Percentiles rank a stretch among this genome's conserved stretches.
phyloP scores from a whole-genome alignment of 2,329 filamentous ascomycete species.

The Aspergillus jensenii region DNA sequence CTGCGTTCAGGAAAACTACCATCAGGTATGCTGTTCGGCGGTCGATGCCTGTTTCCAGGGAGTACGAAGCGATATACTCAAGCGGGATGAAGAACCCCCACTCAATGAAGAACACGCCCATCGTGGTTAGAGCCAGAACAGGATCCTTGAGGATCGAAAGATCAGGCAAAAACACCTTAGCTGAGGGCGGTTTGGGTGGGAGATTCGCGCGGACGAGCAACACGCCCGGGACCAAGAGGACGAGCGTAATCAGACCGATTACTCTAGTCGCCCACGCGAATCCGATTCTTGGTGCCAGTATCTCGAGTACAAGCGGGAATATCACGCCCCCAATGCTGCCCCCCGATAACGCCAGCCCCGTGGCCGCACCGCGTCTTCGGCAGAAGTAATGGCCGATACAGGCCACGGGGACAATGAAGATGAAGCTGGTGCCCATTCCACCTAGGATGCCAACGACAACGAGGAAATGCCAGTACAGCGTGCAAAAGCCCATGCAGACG shows the following conservation, averaged over 20 bases:
- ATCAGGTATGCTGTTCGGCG: background rate
- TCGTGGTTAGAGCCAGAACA: background rate
- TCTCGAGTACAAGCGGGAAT: background rate
- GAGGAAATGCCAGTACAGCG: conserved; percentile 43
- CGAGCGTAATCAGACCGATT: background rate
- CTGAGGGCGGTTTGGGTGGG: too few species aligned
- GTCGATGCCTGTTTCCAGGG: background rate
- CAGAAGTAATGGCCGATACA: conserved; percentile 34
- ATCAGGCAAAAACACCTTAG: too few species aligned
- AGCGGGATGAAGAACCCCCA: background rate
- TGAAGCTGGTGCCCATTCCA: conserved; percentile 38
- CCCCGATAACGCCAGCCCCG: conserved; percentile 28
- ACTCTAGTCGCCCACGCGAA: background rate
- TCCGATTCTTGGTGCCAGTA: background rate
- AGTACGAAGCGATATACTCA: background rate
- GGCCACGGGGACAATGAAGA: conserved; percentile 34
- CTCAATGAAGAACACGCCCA: background rate
- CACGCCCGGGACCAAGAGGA: background rate
- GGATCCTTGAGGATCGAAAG: too few species aligned
- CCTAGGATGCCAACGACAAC: conserved; percentile 28
- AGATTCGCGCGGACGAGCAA: too few species aligned
- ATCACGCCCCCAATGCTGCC: conserved; percentile 25
- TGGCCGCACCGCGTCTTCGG: conserved; percentile 30
- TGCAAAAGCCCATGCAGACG: conserved; percentile 11
- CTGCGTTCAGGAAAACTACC: background rate